phyloP scores from a whole-genome alignment of 371 early-diverging fungal species.

The Lichtheimia corymbifera region DNA sequence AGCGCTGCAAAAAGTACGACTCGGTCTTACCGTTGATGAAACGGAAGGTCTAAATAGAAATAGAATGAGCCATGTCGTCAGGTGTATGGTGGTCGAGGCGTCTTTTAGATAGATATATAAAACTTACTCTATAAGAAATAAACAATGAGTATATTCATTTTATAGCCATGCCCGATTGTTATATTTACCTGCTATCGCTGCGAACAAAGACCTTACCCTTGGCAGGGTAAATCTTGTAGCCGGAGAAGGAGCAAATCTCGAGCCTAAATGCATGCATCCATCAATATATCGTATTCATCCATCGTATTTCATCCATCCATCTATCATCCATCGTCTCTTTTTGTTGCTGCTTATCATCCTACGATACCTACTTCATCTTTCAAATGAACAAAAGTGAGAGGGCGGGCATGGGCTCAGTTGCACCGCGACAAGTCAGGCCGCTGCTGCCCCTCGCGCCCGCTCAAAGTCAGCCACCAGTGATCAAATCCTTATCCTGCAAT shows the following conservation, averaged over 20 bases:
- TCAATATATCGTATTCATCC: conserved; percentile 1
- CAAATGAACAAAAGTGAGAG: conserved; percentile 3
- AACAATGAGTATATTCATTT: background rate
- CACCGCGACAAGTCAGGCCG: no score
- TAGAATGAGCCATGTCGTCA: background rate
- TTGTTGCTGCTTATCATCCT: background rate
- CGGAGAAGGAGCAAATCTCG: conserved; percentile 94
- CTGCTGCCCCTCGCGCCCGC: no score
- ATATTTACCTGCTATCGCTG: conserved; percentile 74
- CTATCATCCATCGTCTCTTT: conserved; percentile 11
- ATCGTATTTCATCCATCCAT: conserved; percentile 42
- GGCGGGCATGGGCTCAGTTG: background rate
- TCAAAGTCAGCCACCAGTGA: no score
- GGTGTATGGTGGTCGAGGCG: background rate
- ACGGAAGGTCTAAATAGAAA: conserved; percentile 77
- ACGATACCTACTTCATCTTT: conserved; percentile 3
- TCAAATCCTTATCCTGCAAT: no score
- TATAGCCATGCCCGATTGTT: background rate
- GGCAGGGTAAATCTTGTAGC: conserved; percentile 98
- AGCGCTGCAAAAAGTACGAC: conserved; percentile 93
- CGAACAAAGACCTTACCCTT: conserved; percentile 94
- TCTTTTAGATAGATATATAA: background rate
- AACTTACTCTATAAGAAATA: conserved; percentile 6
- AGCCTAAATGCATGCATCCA: conserved; percentile 54
- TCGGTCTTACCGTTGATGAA: conserved; percentile 95